These are phyloP conservation scores for Cicer pinnatifidum DNA, from an alignment of 306 rosid species.

Conservation along the genomic window DNA sequence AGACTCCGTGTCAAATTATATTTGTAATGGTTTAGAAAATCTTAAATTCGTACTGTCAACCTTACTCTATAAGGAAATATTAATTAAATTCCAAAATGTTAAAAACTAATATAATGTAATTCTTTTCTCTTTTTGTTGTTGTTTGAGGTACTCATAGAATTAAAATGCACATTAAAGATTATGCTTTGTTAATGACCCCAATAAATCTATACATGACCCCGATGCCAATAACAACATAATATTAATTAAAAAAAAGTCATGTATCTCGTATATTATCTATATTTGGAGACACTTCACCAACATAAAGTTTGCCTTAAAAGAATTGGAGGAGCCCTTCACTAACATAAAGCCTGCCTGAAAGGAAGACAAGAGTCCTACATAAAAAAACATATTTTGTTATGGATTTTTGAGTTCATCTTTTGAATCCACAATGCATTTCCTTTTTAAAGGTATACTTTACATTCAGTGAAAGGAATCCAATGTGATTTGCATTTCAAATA, in stretches of 20 bases:
- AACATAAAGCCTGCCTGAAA: slow-evolving; percentile 62
- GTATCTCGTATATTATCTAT: slow-evolving; percentile 25
- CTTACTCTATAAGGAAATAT: no score
- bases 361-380: slow-evolving; percentile 59
- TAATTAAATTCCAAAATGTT: no score
- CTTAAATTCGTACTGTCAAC: no score
- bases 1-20: no score
- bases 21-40: no score
- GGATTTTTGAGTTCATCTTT: slow-evolving; percentile 55
- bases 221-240: background rate
- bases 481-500: slow-evolving; percentile 47
- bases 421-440: slow-evolving; percentile 49
- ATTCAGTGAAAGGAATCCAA: slow-evolving; percentile 74
- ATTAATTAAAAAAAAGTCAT: slow-evolving; percentile 16
- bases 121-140: no score
- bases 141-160: no score
- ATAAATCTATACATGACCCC: no score
- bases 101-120: no score
- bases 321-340: slow-evolving; percentile 45
- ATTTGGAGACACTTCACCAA: slow-evolving; percentile 43
- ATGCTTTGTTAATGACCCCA: no score
- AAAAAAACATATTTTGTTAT: slow-evolving; percentile 52
- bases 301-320: slow-evolving; percentile 60
- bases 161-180: no score
- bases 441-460: slow-evolving; percentile 50